These are phyloP conservation scores for Rhodotorula babjevae DNA, from an alignment of 768 basidiomycete genomes.

Conservation along the genomic window DNA sequence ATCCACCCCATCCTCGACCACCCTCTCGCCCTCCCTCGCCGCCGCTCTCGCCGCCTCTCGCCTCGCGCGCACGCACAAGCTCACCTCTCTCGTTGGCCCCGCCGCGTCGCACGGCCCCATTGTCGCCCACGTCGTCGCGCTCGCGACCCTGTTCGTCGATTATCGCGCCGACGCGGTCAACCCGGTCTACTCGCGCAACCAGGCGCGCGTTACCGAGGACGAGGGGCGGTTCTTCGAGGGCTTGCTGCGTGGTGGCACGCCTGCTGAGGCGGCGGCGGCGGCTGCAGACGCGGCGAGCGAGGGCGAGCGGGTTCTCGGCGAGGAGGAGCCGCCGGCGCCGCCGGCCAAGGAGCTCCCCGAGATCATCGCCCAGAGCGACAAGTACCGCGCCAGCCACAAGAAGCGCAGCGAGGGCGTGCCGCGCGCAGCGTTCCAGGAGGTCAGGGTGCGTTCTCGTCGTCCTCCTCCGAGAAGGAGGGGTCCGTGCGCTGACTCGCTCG, in stretches of 20 bases:
- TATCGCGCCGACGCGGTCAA: slow-evolving; percentile 17
- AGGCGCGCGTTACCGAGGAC: slow-evolving; percentile 1
- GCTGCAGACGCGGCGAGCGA: too few relatives aligned
- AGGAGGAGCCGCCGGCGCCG: too few relatives aligned
- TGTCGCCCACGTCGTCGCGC: background rate
- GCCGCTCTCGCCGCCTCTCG: too few relatives aligned
- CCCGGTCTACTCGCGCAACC: slow-evolving; percentile 31
- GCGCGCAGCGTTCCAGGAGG: background rate
- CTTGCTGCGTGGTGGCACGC: background rate
- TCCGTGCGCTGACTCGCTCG: background rate
- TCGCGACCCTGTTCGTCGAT: slow-evolving; percentile 4
- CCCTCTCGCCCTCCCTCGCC: too few relatives aligned
- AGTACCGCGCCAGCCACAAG: background rate
- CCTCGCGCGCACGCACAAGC: too few relatives aligned
- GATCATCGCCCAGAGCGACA: background rate
- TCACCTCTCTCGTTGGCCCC: background rate
- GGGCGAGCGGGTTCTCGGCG: too few relatives aligned
- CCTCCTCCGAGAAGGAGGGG: too few relatives aligned
- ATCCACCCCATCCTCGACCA: too few relatives aligned
- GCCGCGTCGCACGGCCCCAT: background rate
- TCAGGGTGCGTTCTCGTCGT: slow-evolving; percentile 3
- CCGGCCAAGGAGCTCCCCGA: background rate
- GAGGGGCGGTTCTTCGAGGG: slow-evolving; percentile 4
- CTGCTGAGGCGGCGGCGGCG: too few relatives aligned
- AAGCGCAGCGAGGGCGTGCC: background rate